Base-by-base conservation (phyloP, 345 rosid species). In the Limnanthes douglasii region DNA sequence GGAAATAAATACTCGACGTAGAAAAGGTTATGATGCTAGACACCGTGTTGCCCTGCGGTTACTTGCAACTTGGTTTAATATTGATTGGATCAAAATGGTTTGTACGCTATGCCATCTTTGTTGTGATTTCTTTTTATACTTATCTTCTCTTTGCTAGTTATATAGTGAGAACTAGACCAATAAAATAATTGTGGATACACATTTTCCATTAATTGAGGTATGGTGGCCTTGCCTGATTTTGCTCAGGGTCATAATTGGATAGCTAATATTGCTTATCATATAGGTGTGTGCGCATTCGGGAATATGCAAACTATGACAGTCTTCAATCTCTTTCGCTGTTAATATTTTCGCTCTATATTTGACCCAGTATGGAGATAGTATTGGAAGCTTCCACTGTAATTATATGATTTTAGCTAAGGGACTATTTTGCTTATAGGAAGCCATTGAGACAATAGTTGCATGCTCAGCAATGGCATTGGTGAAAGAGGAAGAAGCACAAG, bases 11-110 rank as follows among this genome's bases (percentile, higher is more conserved):
- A 46, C 65, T 14, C 63, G 65, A 8, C 59, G 36, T 45, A 84
- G 94, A 57, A 79, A 70, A 27, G 92, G 95, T 43, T 90, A 83
- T 70, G 98, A 90, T 68, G 84, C 95, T 47, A 72, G 95, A 10
- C 98, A 90, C 50, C 92, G 95, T 4, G 77, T 68, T 54, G 83
- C 94, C 53, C 47, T 79, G 48, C 78, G 95, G 8, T 65, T 79
- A 56, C 63, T 88, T 46, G 68, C 94, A 16, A 62, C 86, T 35
- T 88, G 98, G 95, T 68, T 88, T 39, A 72, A 88, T 52, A 44
- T 88, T 56, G 61, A 68, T 61, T 83, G 93, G 93, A 66, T 55
- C 29, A 66, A 68, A 70, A 73, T 88, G 95, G 98, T 90, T 16
- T 30, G 92, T 64, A 43, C 15, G 9, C 21, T 36, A n/a, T n/a